Conservation (phyloP, 2,329 filamentous ascomycete genomes). For the Huntiella decipiens region DNA sequence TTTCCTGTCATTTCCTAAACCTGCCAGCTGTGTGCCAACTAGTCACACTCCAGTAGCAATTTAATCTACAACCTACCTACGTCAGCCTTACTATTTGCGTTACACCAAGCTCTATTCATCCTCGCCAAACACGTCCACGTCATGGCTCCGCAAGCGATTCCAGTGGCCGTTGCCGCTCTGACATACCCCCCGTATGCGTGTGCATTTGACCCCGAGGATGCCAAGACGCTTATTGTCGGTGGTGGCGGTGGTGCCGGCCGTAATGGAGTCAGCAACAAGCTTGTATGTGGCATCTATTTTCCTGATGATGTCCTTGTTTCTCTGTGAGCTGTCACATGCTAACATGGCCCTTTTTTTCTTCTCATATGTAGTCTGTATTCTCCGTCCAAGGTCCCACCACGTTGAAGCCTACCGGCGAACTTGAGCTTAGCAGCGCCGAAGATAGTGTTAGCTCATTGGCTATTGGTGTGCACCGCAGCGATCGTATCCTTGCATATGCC, state of each 20-base stretch:
- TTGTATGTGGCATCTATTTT: slow-evolving; percentile 33
- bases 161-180: slow-evolving; percentile 43
- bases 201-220: slow-evolving; percentile 70
- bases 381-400: slow-evolving; percentile 48
- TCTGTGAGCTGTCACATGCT: neutral
- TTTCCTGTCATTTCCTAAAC: no score
- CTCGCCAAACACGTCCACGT: neutral
- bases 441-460: slow-evolving; percentile 77
- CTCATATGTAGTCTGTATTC: slow-evolving; percentile 40
- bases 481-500: slow-evolving; percentile 37
- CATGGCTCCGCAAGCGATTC: slow-evolving; percentile 23
- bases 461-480: slow-evolving; percentile 41
- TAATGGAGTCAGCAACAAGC: slow-evolving; percentile 72
- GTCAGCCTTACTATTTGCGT: no score
- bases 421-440: slow-evolving; percentile 65
- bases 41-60: no score
- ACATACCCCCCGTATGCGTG: slow-evolving; percentile 73
- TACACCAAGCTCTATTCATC: neutral
- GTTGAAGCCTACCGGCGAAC: slow-evolving; percentile 46
- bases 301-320: neutral
- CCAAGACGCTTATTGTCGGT: slow-evolving; percentile 57
- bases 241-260: slow-evolving; percentile 72
- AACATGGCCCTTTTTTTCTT: neutral
- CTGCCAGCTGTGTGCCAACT: no score
- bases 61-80: no score